Percentiles rank a stretch among this genome's conserved stretches.
These are phyloP conservation scores for Entelexis sorbosivorans DNA, from an alignment of 1,139 yeast genomes.

Conservation along the genomic window DNA sequence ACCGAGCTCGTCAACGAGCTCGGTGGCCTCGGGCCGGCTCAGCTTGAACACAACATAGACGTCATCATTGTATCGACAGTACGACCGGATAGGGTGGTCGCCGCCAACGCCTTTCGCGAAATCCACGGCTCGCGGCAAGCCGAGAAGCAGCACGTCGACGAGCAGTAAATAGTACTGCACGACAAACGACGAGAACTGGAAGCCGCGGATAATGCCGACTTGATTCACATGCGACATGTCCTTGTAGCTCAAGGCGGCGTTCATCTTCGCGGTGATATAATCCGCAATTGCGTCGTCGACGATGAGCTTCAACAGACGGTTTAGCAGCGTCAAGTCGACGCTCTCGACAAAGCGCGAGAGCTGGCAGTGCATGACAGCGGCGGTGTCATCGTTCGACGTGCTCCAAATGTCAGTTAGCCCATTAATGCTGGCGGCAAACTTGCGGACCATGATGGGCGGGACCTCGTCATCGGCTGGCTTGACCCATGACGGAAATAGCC, in stretches of 20 bases:
- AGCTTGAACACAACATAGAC: conserved; percentile 73
- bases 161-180: conserved; percentile 83
- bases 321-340: conserved; percentile 75
- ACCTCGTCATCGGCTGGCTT: conserved; percentile 92
- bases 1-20: conserved; percentile 67
- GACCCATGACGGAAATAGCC: conserved; percentile 88
- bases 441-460: conserved; percentile 81
- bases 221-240: conserved; percentile 93
- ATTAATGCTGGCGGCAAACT: conserved; percentile 93
- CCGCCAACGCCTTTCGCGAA: conserved; percentile 50
- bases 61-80: conserved; percentile 73
- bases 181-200: conserved; percentile 82
- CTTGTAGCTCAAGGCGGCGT: conserved; percentile 68
- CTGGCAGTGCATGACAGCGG: conserved; percentile 73
- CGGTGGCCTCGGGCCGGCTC: conserved; percentile 59
- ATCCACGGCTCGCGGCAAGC: conserved; percentile 77
- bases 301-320: conserved; percentile 65
- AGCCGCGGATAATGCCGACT: conserved; percentile 76
- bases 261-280: conserved; percentile 85
- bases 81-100: conserved; percentile 62
- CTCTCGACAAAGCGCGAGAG: conserved; percentile 67
- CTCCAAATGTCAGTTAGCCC: conserved; percentile 73
- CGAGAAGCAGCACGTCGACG: conserved; percentile 69
- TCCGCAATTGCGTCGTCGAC: conserved; percentile 91
- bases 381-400: conserved; percentile 57